These are phyloP conservation scores for Apodospora peruviana DNA, from an alignment of 495 filamentous ascomycete species.

Conservation along the genomic window DNA sequence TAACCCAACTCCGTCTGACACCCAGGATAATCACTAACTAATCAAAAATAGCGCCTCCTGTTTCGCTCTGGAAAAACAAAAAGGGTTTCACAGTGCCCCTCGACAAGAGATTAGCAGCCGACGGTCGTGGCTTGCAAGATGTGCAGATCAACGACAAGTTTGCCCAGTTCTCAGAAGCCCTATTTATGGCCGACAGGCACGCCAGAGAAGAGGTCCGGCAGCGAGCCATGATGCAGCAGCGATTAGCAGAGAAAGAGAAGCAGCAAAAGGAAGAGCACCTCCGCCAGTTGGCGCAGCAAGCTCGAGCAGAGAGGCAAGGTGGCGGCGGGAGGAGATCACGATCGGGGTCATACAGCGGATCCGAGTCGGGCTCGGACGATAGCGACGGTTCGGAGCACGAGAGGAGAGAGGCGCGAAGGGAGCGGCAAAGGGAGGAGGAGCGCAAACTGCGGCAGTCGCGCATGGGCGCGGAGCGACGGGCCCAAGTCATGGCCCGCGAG, in stretches of 20 bases:
- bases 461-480: constrained; percentile 87
- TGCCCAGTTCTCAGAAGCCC: constrained; percentile 88
- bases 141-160: constrained; percentile 99
- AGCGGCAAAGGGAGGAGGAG: constrained; percentile 76
- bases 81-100: constrained; percentile 97
- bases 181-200: constrained; percentile 91
- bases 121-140: constrained; percentile 88
- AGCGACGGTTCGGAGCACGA: constrained; percentile 64
- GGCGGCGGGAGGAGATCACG: constrained; percentile 46
- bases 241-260: constrained; percentile 95
- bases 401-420: constrained; percentile 69
- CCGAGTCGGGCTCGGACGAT: constrained; percentile 55
- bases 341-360: constrained; percentile 49
- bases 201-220: constrained; percentile 93
- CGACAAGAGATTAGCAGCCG: constrained; percentile 94
- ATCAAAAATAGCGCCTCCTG: constrained; percentile 55
- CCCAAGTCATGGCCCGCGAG: constrained; percentile 89
- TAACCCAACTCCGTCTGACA: neutral
- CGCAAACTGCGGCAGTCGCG: constrained; percentile 86
- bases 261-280: constrained; percentile 89
- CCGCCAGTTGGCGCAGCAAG: constrained; percentile 83
- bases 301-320: constrained; percentile 68
- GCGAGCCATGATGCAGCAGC: constrained; percentile 90
- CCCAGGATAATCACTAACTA: neutral
- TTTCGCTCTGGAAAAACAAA: constrained; percentile 99